phyloP scores from a whole-genome alignment of 2,329 filamentous ascomycete species.

The Ascomycota sp. region DNA sequence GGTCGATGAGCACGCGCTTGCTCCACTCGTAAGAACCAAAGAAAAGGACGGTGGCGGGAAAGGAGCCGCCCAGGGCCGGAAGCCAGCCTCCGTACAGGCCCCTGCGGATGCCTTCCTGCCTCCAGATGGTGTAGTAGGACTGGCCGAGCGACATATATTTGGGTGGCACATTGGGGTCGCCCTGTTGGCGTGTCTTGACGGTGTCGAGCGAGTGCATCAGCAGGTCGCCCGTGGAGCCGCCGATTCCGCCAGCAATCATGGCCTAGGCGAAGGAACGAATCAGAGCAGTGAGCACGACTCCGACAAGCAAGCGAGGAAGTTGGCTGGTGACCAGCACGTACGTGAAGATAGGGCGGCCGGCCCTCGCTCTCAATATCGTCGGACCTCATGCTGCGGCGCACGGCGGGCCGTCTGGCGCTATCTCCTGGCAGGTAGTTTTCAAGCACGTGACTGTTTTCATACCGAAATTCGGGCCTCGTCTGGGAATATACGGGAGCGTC shows the following conservation, averaged over 20 bases:
- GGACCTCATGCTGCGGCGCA: constrained; percentile 13
- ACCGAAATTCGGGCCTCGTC: constrained; percentile 8
- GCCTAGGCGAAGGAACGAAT: constrained; percentile 29
- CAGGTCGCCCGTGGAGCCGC: constrained; percentile 86
- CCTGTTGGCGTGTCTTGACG: constrained; percentile 94
- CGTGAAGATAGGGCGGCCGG: constrained; percentile 23
- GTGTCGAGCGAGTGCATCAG: constrained; percentile 98
- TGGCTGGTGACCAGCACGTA: constrained; percentile 7
- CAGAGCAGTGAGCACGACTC: not conserved
- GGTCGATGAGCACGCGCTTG: constrained; percentile 74
- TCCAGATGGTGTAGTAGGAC: constrained; percentile 81
- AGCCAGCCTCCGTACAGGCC: constrained; percentile 88
- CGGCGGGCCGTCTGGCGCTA: constrained; percentile 7
- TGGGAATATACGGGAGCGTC: not conserved
- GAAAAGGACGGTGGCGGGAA: constrained; percentile 84
- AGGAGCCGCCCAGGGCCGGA: constrained; percentile 78
- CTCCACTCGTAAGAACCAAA: constrained; percentile 94
- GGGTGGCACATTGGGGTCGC: constrained; percentile 78
- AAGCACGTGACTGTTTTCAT: constrained; percentile 12
- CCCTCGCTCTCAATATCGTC: constrained; percentile 20
- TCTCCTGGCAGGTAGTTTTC: constrained; percentile 9
- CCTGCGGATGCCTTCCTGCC: constrained; percentile 70
- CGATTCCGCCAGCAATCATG: constrained; percentile 87
- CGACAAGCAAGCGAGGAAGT: not conserved
- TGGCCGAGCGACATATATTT: constrained; percentile 81